A percentile compares a stretch with the other conserved stretches of the same genome.
Evolutionary conservation across 345 rosid genomes (phyloP).

Genomic region (Xanthoceras sorbifolium): DNA sequence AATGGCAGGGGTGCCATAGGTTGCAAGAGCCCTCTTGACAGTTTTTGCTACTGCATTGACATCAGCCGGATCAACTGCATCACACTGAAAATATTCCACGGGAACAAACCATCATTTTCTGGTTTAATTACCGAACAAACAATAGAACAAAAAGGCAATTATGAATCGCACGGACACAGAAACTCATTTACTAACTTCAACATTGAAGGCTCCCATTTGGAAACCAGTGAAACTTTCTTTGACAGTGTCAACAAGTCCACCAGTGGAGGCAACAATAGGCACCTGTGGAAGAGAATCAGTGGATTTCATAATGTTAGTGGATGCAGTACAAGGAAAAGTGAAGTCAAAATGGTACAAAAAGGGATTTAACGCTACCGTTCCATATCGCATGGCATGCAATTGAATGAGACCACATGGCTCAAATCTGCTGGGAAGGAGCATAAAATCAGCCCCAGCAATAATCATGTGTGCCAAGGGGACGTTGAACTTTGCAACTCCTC

Average conservation of each 20-base stretch:
- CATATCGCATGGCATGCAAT: constrained; percentile 94
- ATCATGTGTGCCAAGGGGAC: constrained; percentile 86
- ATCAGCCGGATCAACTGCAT: constrained; percentile 76
- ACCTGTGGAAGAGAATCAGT: constrained; percentile 40
- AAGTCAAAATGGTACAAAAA: background rate
- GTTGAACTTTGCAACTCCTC: constrained; percentile 82
- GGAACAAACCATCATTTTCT: background rate
- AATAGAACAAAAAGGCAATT: background rate
- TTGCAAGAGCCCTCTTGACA: constrained; percentile 60
- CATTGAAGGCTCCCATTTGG: constrained; percentile 81
- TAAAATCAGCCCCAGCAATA: constrained; percentile 86
- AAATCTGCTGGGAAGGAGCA: constrained; percentile 85
- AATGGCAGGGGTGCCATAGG: constrained; percentile 58
- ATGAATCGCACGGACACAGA: background rate
- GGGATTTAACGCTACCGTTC: constrained; percentile 53
- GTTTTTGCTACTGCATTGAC: constrained; percentile 57
- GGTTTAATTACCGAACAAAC: background rate
- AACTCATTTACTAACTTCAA: constrained; percentile 50
- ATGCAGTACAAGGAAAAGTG: background rate
- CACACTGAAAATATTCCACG: constrained; percentile 55
- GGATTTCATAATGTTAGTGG: background rate
- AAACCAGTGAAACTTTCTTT: constrained; percentile 91
- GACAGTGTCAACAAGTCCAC: constrained; percentile 93
- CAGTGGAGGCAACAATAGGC: constrained; percentile 90
- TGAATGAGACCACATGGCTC: constrained; percentile 99